Evolutionary conservation across 2,329 filamentous ascomycete genomes (phyloP), one percentile per base, ranked within the genome.

Genomic region (Penicillium sp.): DNA sequence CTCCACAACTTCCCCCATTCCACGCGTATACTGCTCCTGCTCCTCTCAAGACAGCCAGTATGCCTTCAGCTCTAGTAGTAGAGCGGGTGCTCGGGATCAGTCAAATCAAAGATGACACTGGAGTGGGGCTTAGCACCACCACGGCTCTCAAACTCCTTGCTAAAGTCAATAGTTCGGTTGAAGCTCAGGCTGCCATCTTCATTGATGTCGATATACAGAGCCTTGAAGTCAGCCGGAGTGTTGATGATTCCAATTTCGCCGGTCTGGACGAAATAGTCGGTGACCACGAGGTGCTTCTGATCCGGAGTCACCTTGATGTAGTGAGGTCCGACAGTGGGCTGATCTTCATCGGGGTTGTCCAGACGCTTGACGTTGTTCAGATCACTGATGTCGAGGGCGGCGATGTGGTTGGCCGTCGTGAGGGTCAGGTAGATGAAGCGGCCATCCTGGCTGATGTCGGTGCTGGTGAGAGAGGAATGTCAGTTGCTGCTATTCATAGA

Each of bases 201-300:
- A 10, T 79, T 72, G 58, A 87, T 80, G 58, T 87, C 85, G 63
- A 87, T 84, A 77, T 85, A 87, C 62, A 84, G 81, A 0, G 79
- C 85, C 77, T 86, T 87, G 79, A 81, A 87, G 69, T 87, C 85
- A 19, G 78, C 83, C 0, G 84, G 83, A 0, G 84, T 86, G 68
- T 87, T 87, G 67, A 87, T 78, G 2, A 87, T 75, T 6, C 82
- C 83, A 57, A 87, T 86, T 56, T 84, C 82, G 27, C 85, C 85
- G 10, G 81, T 83, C 73, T 88, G 85, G 2, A 88, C 83, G 66
- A 88, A 88, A 76, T 88, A 88, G 54, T 86, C 86, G n/a, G 83
- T 86, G 14, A 87, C 84, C 2, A 87, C 77, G 16, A 88, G 72
- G 69, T 87, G 83, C 78, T 86, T 86, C 78, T 87, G 84, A 63